Base-by-base conservation (phyloP, 345 rosid species). In the Litchi chinensis region DNA sequence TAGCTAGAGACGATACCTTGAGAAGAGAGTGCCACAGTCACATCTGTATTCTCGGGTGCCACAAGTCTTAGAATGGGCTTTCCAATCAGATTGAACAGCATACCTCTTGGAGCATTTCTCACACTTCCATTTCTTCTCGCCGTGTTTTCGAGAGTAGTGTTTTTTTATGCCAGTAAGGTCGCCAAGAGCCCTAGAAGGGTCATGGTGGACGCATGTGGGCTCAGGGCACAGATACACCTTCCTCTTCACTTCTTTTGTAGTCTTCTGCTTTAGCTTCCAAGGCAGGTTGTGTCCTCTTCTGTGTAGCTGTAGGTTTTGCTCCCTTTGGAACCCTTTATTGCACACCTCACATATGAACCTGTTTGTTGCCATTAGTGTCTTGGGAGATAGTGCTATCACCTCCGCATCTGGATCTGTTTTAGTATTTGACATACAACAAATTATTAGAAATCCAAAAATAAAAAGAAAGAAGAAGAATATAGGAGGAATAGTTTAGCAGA, bases 231-330 rank as follows among this genome's bases (percentile, higher is more conserved):
- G 85, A 86, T 92, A 92, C 32, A 92, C 97, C 82, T 92, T 92
- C 83, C 91, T 87, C 88, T 81, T 87, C 85, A 91, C 97, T 75
- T 92, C 95, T 83, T 88, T 88, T 80, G 90, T 89, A 15, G 87
- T 89, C 83, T 92, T 92, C 83, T 91, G 94, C 80, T 81, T 92
- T 15, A 92, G 92, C 75, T 89, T 92, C 95, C 95, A 92, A 74
- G 97, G 97, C 54, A 92, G 83, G 76, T 91, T 92, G 83, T 92
- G 97, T 86, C 97, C 97, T 89, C 95, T 91, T 86, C 97, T 85
- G 84, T 92, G 97, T 32, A 92, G 97, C 76, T 92, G 97, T 79
- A 92, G 83, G 77, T 92, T 92, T 71, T 92, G 97, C 83, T 91
- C 97, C 83, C 97, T 89, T 82, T 90, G 94, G 77, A 92, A 92